Percentiles rank a stretch among this genome's conserved stretches.
phyloP scores from a whole-genome alignment of 805 yeast genomes.

The Candida qinlingensis region DNA sequence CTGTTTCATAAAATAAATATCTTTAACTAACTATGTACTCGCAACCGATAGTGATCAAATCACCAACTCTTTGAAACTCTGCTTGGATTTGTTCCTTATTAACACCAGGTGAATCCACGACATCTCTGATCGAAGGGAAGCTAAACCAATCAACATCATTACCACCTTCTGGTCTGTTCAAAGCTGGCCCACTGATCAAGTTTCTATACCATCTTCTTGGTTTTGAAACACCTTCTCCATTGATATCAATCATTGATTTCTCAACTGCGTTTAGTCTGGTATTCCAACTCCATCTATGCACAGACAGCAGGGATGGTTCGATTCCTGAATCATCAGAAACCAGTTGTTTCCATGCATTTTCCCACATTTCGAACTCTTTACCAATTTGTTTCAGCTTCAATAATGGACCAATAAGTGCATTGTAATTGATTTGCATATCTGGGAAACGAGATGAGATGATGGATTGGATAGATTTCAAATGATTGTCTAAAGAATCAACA shows the following conservation, averaged over 20 bases:
- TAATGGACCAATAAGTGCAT: conserved; percentile 26
- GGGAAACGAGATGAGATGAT: conserved; percentile 28
- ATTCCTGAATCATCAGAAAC: conserved; percentile 48
- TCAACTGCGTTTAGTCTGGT: conserved; percentile 54
- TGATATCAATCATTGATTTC: conserved; percentile 41
- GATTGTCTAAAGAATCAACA: conserved; percentile 38
- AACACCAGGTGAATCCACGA: conserved; percentile 29
- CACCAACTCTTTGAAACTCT: conserved; percentile 2
- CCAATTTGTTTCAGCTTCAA: conserved; percentile 39
- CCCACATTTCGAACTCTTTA: conserved; percentile 48
- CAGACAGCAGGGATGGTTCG: conserved; percentile 69
- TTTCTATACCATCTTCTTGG: conserved; percentile 64
- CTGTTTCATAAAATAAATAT: no score
- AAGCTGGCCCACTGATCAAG: conserved; percentile 62
- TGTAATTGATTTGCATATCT: conserved; percentile 24
- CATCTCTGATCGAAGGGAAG: conserved; percentile 76
- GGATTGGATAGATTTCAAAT: conserved; percentile 41
- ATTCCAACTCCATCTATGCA: conserved; percentile 79
- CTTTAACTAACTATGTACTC: background rate
- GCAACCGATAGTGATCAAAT: background rate
- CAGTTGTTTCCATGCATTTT: conserved; percentile 56
- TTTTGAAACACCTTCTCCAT: conserved; percentile 32
- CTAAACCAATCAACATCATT: conserved; percentile 49
- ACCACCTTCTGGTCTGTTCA: conserved; percentile 44
- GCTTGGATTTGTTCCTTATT: conserved; percentile 3